These are phyloP conservation scores for Phytopythium cucurbitacearum DNA, from an alignment of 352 stramenopile genomes.

Conservation along the genomic window DNA sequence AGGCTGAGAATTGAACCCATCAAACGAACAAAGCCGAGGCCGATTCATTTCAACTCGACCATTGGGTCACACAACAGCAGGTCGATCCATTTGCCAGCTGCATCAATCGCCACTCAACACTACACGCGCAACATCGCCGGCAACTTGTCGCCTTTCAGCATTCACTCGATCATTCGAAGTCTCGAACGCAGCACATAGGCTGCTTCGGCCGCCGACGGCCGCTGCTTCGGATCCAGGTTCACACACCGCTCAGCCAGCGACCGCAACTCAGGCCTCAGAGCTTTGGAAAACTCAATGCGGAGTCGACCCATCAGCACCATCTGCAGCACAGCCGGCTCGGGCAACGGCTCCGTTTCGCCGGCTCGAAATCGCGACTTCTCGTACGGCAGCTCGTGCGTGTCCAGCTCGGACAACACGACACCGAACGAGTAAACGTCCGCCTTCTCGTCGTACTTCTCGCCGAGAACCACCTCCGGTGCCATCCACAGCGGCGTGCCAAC, in stretches of 20 bases:
- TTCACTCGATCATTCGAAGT: no score
- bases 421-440: slow-evolving; percentile 51
- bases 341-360: neutral
- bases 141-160: no score
- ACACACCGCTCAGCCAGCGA: slow-evolving; percentile 16
- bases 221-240: slow-evolving; percentile 9
- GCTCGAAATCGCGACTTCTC: no score
- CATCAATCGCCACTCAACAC: no score
- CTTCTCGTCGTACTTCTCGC: slow-evolving; percentile 31
- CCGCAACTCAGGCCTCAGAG: slow-evolving; percentile 12
- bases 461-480: slow-evolving; percentile 40
- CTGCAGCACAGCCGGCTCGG: slow-evolving; percentile 22
- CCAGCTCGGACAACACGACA: slow-evolving; percentile 38
- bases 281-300: slow-evolving; percentile 14
- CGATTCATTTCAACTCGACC: no score
- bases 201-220: neutral
- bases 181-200: no score
- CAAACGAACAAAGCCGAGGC: no score
- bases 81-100: no score
- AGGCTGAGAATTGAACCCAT: no score
- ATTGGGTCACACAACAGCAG: no score
- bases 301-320: slow-evolving; percentile 19
- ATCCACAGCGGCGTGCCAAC: slow-evolving; percentile 40
- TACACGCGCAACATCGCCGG: no score
- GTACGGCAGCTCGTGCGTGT: slow-evolving; percentile 27